Base-by-base conservation (phyloP, 257 asterid genomes). In the Anisodus acutangulus region DNA sequence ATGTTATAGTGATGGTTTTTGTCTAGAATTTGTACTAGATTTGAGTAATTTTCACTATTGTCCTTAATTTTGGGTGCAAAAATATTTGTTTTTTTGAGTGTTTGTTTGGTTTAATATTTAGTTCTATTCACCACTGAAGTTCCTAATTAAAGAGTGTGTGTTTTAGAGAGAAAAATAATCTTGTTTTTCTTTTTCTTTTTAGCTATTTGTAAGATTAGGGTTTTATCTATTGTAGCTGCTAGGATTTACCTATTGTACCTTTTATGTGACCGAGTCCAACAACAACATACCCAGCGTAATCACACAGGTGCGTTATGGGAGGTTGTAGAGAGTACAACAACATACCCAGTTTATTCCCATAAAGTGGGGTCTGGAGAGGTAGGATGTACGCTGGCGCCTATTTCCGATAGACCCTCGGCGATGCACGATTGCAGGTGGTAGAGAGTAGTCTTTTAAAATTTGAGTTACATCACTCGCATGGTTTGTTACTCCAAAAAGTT, bases 41-140 rank as follows among this genome's bases (percentile, higher is more conserved):
- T 55, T 1, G 71, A 86, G 87, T 83, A 53, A 82, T 67, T 85
- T 90, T 71, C 51, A 64, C 81, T 79, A 80, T 87, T 92, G 86
- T 88, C 90, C 92, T 88, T 7, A 81, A 81, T 84, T 83, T 79
- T 84, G 67, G 66, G 72, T 26, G 17, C 45, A 2, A n/a, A 47
- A 35, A n/a, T 76, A 31, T 70, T 60, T 64, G 39, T 37, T 85
- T 72, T 74, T 26, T 16, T 16, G 69, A 22, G 82, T 6, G 41
- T 79, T 68, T 37, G 79, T 74, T 58, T 58, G 37, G 16, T 76
- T 31, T 58, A 5, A 54, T 53, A 43, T 83, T 78, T 55, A 70
- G 6, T 86, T 3, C 71, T 12, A 26, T 13, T 78, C 37, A 31
- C 43, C 9, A 78, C 17, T 59, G 71, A 49, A 16, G 22, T 53